A percentile compares a stretch with the other conserved stretches of the same genome.
phyloP scores from a whole-genome alignment of 2,329 filamentous ascomycete genomes.

The Colletotrichum cuscutae region DNA sequence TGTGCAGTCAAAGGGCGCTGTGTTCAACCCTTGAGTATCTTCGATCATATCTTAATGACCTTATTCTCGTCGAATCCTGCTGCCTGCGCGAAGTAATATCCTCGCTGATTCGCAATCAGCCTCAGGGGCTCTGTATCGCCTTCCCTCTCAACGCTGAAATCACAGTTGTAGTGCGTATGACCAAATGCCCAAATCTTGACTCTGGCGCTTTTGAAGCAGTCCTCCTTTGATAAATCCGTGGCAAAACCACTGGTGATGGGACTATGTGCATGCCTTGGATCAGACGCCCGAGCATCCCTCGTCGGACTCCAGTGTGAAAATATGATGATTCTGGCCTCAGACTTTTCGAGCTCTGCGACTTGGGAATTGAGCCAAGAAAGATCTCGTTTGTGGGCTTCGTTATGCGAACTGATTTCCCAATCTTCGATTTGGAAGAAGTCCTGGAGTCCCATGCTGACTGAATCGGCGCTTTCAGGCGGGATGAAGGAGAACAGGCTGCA shows the following conservation, averaged over 20 bases:
- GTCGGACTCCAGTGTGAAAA: constrained; percentile 57
- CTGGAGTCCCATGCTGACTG: constrained; percentile 55
- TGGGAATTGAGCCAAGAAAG: constrained; percentile 55
- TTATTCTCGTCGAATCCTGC: constrained; percentile 46
- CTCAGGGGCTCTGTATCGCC: constrained; percentile 41
- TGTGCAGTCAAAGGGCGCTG: too few species aligned
- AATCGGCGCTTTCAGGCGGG: constrained; percentile 41
- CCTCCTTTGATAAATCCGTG: constrained; percentile 50
- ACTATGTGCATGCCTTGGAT: constrained; percentile 47
- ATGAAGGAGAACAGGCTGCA: too few species aligned
- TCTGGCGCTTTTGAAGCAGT: constrained; percentile 48
- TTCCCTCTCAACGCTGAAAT: constrained; percentile 43
- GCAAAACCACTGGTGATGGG: constrained; percentile 48
- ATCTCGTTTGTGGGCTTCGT: constrained; percentile 49
- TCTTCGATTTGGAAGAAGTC: constrained; percentile 60
- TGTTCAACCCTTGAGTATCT: too few species aligned
- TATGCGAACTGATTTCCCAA: constrained; percentile 52
- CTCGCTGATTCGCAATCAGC: constrained; percentile 51
- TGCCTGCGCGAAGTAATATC: constrained; percentile 52
- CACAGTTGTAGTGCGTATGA: constrained; percentile 59
- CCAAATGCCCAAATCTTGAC: constrained; percentile 59
- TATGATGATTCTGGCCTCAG: constrained; percentile 46
- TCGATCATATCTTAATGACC: background rate
- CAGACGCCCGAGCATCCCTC: constrained; percentile 42
- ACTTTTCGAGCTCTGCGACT: constrained; percentile 41